phyloP scores from a whole-genome alignment of 1,139 yeast species.

The Pichia sp. region DNA sequence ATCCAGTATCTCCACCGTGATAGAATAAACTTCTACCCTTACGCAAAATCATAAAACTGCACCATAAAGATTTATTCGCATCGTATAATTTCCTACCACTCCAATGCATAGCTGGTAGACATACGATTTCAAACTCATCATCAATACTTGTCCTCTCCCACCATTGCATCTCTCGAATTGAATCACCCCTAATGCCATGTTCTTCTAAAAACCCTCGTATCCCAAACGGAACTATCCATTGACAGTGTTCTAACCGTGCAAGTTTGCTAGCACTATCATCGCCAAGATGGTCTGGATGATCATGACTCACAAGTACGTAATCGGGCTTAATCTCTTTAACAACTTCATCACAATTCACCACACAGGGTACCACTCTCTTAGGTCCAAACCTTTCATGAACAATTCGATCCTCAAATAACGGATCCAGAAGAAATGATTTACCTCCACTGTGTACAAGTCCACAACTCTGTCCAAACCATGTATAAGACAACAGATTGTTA shows the following conservation, averaged over 20 bases:
- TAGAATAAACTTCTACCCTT: conserved; percentile 66
- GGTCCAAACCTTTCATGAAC: conserved; percentile 69
- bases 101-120: conserved; percentile 98
- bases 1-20: conserved; percentile 96
- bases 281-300: conserved; percentile 93
- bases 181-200: conserved; percentile 41
- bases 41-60: conserved; percentile 65
- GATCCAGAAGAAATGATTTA: conserved; percentile 62
- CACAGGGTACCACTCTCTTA: conserved; percentile 65
- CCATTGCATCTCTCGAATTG: conserved; percentile 75
- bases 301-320: conserved; percentile 78
- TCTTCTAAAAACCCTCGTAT: conserved; percentile 52
- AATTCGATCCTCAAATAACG: conserved; percentile 65
- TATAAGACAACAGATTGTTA: conserved; percentile 40
- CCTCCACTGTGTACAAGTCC: conserved; percentile 65
- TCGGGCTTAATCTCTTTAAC: conserved; percentile 48
- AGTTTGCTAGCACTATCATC: conserved; percentile 48
- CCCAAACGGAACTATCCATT: conserved; percentile 88
- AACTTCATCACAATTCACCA: conserved; percentile 57
- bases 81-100: conserved; percentile 77
- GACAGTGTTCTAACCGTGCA: conserved; percentile 40
- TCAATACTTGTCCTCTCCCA: conserved; percentile 53
- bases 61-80: conserved; percentile 79
- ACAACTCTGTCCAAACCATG: conserved; percentile 95
- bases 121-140: conserved; percentile 67